phyloP scores from a whole-genome alignment of 495 filamentous ascomycete species.

The Annulohypoxylon nitens region DNA sequence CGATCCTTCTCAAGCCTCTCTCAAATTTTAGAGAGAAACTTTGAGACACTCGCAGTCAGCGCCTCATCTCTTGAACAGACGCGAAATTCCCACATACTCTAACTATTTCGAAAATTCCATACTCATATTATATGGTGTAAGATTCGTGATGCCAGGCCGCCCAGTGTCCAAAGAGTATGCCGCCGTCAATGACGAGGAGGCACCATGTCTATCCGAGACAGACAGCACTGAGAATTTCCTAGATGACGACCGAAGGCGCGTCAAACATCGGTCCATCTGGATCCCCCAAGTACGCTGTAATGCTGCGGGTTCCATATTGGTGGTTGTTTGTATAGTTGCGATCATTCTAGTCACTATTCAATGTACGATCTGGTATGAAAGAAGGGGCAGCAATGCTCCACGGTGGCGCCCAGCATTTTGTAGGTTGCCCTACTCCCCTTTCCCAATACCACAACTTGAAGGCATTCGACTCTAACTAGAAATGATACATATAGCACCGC shows the following conservation, averaged over 20 bases:
- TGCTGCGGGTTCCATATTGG: slow-evolving; percentile 8
- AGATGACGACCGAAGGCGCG: background rate
- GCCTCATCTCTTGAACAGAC: background rate
- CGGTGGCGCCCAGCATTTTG: slow-evolving; percentile 12
- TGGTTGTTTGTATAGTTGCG: background rate
- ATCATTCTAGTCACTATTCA: slow-evolving; percentile 12
- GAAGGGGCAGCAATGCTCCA: slow-evolving; percentile 11
- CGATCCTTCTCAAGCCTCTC: background rate
- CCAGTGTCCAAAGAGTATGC: slow-evolving; percentile 3
- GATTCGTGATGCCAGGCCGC: slow-evolving; percentile 1
- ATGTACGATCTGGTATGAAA: slow-evolving; percentile 15
- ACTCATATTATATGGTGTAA: background rate
- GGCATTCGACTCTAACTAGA: background rate
- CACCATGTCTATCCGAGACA: background rate
- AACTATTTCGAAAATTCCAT: background rate
- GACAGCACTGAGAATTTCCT: background rate
- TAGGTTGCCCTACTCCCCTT: background rate
- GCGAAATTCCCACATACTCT: background rate
- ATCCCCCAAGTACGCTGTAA: slow-evolving; percentile 7
- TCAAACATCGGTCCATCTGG: slow-evolving; percentile 1
- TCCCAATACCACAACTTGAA: background rate
- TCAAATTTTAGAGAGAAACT: background rate
- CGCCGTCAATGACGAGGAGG: slow-evolving; percentile 11
- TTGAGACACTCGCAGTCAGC: background rate
- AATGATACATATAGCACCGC: background rate